Percentiles rank a stretch among this genome's conserved stretches.
phyloP scores from a whole-genome alignment of 345 rosid genomes.

The Syzygium oleosum region DNA sequence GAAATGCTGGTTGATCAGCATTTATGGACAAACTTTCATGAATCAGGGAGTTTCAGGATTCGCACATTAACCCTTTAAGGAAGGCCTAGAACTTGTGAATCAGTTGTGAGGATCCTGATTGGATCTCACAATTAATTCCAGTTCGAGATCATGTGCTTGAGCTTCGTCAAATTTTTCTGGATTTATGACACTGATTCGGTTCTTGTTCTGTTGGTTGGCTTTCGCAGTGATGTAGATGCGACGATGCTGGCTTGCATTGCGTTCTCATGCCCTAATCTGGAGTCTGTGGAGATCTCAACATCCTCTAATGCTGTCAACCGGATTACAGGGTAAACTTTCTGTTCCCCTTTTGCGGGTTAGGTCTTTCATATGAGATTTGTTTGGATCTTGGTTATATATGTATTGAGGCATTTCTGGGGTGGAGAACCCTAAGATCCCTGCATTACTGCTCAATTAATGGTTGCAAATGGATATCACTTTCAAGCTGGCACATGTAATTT shows the following conservation, averaged over 20 bases:
- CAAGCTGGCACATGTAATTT: neutral
- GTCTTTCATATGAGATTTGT: neutral
- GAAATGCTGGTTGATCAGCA: neutral
- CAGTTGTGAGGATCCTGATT: neutral
- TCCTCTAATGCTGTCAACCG: conserved; percentile 58
- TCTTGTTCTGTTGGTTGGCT: neutral
- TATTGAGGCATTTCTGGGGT: neutral
- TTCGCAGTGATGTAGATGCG: conserved; percentile 79
- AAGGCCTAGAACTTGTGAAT: neutral
- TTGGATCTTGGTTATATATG: neutral
- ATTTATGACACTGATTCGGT: neutral
- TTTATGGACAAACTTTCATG: neutral
- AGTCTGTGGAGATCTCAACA: conserved; percentile 64
- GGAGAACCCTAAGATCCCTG: neutral
- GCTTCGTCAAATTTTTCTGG: neutral
- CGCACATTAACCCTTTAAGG: neutral
- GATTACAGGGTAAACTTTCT: conserved; percentile 62
- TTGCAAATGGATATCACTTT: neutral
- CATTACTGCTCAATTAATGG: neutral
- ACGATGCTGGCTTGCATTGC: conserved; percentile 93
- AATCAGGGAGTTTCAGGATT: neutral
- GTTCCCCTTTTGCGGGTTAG: neutral
- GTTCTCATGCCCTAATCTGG: conserved; percentile 84
- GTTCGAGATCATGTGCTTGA: neutral
- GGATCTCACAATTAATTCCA: neutral